Conservation (phyloP, 352 stramenopile genomes). For the Elongisporangium undulatum region DNA sequence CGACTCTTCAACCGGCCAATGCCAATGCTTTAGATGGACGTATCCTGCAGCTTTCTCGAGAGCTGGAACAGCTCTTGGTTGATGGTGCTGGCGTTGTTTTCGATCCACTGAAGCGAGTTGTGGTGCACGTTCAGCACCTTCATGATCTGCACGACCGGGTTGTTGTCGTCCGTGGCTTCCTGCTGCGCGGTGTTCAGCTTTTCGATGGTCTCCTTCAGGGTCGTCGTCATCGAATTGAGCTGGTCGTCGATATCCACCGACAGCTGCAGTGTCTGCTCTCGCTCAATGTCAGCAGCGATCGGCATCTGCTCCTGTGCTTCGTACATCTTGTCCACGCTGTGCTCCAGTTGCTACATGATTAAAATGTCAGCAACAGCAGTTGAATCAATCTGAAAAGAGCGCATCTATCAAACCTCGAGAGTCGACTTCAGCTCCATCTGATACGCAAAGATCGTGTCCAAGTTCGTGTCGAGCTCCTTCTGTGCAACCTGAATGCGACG, state of each 20-base stretch:
- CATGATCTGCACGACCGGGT: slow-evolving; percentile 86
- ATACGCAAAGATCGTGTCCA: slow-evolving; percentile 87
- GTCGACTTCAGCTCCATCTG: slow-evolving; percentile 88
- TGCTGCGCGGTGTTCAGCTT: slow-evolving; percentile 83
- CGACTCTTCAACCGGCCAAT: neutral
- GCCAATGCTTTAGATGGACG: slow-evolving; percentile 33
- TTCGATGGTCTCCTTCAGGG: slow-evolving; percentile 84
- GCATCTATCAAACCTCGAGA: slow-evolving; percentile 49
- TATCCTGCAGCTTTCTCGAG: slow-evolving; percentile 62
- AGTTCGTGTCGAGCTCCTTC: slow-evolving; percentile 81
- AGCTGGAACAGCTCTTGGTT: slow-evolving; percentile 63
- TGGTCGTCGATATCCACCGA: slow-evolving; percentile 85
- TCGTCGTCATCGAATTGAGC: slow-evolving; percentile 84
- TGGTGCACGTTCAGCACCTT: slow-evolving; percentile 89
- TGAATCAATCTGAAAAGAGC: slow-evolving; percentile 1
- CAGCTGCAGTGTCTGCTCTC: slow-evolving; percentile 82
- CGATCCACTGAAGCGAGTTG: slow-evolving; percentile 86
- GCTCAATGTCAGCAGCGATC: slow-evolving; percentile 79
- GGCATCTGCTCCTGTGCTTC: slow-evolving; percentile 83
- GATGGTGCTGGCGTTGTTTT: slow-evolving; percentile 63
- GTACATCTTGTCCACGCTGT: slow-evolving; percentile 89
- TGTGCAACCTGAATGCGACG: slow-evolving; percentile 82
- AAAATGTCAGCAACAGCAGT: slow-evolving; percentile 2
- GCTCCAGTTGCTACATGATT: slow-evolving; percentile 66
- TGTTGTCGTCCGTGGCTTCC: slow-evolving; percentile 62